Percentiles rank a stretch among this genome's conserved stretches.
phyloP scores from a whole-genome alignment of 208 protist genomes.

The Leishmania braziliensis region DNA sequence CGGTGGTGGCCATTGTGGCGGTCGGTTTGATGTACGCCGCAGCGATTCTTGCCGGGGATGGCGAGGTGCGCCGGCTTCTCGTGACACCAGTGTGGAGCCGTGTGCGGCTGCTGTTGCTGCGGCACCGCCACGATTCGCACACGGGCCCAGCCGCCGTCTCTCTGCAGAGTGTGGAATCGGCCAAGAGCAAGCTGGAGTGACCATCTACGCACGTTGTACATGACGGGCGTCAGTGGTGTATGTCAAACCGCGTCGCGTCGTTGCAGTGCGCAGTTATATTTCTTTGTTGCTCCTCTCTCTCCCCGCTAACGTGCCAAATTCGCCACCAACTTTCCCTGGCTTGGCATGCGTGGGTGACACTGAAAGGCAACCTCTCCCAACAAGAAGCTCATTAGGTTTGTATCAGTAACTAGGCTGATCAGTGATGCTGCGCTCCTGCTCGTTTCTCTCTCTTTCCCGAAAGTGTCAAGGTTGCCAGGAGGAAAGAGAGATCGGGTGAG shows the following conservation, averaged over 20 bases:
- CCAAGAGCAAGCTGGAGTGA: background rate
- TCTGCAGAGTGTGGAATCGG: background rate
- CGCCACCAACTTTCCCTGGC: background rate
- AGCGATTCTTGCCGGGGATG: conserved; percentile 32
- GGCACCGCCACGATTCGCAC: background rate
- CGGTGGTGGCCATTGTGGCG: conserved; percentile 10
- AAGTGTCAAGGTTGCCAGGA: background rate
- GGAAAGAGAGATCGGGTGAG: background rate
- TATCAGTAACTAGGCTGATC: background rate
- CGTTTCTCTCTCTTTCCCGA: background rate
- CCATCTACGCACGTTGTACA: background rate
- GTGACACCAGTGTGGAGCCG: conserved; percentile 11
- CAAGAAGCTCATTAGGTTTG: background rate
- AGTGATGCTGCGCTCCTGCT: background rate
- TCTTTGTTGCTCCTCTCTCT: background rate
- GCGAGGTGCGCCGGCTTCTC: conserved; percentile 35
- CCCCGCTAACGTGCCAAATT: background rate
- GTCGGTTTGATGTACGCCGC: conserved; percentile 28
- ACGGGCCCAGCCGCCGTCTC: background rate
- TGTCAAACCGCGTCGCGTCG: background rate
- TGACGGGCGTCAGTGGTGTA: background rate
- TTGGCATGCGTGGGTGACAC: background rate
- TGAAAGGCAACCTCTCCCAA: background rate
- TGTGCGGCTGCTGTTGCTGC: background rate
- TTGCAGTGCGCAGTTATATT: background rate